Evolutionary conservation across 352 stramenopile species (phyloP).

Genomic region (Globisporangium viniferum): DNA sequence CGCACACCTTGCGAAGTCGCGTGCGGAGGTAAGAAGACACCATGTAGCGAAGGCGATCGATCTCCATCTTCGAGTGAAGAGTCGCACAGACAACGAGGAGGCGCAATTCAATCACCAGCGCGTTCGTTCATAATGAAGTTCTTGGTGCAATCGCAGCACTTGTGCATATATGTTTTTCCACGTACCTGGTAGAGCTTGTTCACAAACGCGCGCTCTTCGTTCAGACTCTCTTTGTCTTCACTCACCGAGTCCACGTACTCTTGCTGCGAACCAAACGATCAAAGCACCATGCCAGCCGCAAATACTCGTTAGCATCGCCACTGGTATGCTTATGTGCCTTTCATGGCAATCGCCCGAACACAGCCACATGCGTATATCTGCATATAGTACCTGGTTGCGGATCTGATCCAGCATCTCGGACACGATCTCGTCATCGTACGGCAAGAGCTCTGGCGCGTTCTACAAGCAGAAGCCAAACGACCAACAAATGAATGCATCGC

Average conservation of each 20-base stretch:
- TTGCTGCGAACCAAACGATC: constrained; percentile 38
- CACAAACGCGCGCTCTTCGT: constrained; percentile 74
- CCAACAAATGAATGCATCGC: not conserved
- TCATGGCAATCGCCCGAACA: not conserved
- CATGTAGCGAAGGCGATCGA: constrained; percentile 84
- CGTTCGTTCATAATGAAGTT: no score
- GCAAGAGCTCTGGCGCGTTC: constrained; percentile 77
- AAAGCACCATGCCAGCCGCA: not conserved
- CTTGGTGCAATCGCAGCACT: not conserved
- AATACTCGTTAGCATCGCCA: not conserved
- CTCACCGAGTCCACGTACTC: constrained; percentile 81
- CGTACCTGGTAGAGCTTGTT: constrained; percentile 80
- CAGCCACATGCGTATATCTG: not conserved
- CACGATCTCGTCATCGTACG: constrained; percentile 77
- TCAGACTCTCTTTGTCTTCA: constrained; percentile 57
- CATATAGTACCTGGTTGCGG: constrained; percentile 53
- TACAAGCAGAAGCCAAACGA: constrained; percentile 16
- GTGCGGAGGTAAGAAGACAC: constrained; percentile 79
- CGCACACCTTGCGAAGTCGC: constrained; percentile 58
- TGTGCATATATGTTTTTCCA: not conserved
- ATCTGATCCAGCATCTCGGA: constrained; percentile 83
- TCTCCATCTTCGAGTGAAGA: constrained; percentile 60
- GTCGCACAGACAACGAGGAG: not conserved
- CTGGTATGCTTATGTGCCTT: no score
- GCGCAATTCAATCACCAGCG: no score